These are phyloP conservation scores for Trichoderma aggressivum DNA, from an alignment of 2,329 filamentous ascomycete species.

Conservation along the genomic window DNA sequence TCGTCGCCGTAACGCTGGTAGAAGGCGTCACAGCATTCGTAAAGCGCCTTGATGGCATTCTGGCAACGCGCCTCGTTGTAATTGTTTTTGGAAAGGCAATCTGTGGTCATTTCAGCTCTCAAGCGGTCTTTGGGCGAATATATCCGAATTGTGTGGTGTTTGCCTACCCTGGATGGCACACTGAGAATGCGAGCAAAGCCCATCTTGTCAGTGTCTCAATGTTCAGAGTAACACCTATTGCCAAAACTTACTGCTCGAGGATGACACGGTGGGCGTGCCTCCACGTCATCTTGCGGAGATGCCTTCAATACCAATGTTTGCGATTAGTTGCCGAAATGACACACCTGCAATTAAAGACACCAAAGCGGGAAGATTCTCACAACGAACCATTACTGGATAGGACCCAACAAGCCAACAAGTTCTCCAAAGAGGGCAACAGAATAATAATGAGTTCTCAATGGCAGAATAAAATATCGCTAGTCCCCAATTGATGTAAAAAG, in stretches of 20 bases:
- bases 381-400: constrained; percentile 5
- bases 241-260: constrained; percentile 65
- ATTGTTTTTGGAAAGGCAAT: constrained; percentile 77
- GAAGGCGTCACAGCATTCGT: constrained; percentile 89
- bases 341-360: not conserved
- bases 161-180: constrained; percentile 82
- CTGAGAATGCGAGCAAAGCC: constrained; percentile 38
- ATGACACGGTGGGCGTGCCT: constrained; percentile 77
- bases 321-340: not conserved
- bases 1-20: constrained; percentile 76
- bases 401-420: not conserved
- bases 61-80: constrained; percentile 86
- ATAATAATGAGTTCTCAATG: not conserved
- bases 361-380: not conserved
- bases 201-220: not conserved
- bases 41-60: constrained; percentile 74
- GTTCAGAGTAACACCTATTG: not conserved
- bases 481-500: not conserved
- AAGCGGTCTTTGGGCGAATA: not conserved
- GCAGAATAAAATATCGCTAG: not conserved
- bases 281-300: constrained; percentile 64
- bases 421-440: not conserved
- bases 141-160: not conserved
- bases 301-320: constrained; percentile 12
- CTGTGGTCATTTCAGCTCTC: constrained; percentile 42